These are phyloP conservation scores for Panus rudis DNA, from an alignment of 768 basidiomycete genomes.

Conservation along the genomic window DNA sequence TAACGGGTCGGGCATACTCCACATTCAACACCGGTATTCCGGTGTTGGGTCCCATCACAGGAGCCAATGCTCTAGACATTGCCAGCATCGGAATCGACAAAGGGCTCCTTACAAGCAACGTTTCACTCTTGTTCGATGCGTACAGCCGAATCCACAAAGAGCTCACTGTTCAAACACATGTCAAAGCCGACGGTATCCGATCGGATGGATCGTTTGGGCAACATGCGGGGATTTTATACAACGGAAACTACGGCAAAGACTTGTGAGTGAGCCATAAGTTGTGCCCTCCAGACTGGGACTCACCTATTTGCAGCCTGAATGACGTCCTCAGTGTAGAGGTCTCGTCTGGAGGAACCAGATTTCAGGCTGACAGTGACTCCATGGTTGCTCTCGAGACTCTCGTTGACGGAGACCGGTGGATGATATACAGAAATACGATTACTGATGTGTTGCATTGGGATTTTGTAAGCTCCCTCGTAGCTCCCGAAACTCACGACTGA, in stretches of 20 bases:
- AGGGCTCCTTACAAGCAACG: conserved; percentile 34
- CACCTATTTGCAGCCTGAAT: conserved; percentile 35
- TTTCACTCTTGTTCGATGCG: conserved; percentile 41
- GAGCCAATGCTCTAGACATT: conserved; percentile 57
- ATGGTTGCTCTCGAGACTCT: conserved; percentile 42
- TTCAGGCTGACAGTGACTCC: conserved; percentile 29
- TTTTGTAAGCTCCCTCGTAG: conserved; percentile 43
- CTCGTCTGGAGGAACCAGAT: conserved; percentile 51
- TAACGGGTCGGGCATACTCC: conserved; percentile 45
- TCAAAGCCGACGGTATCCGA: conserved; percentile 51
- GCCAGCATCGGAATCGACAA: conserved; percentile 53
- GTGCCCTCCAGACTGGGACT: not conserved
- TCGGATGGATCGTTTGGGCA: conserved; percentile 33
- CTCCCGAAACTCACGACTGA: not conserved
- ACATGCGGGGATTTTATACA: conserved; percentile 59
- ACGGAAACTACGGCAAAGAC: conserved; percentile 57
- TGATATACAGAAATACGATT: conserved; percentile 51
- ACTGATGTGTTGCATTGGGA: conserved; percentile 61
- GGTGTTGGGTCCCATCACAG: conserved; percentile 39
- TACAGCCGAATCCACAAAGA: conserved; percentile 44
- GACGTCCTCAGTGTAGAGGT: conserved; percentile 52
- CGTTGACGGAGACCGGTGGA: conserved; percentile 53
- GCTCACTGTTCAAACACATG: conserved; percentile 36
- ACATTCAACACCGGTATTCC: conserved; percentile 35
- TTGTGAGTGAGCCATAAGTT: conserved; percentile 21